A percentile compares a stretch with the other conserved stretches of the same genome.
phyloP scores from a whole-genome alignment of 305 asterid species.

The Solanum hybrid region DNA sequence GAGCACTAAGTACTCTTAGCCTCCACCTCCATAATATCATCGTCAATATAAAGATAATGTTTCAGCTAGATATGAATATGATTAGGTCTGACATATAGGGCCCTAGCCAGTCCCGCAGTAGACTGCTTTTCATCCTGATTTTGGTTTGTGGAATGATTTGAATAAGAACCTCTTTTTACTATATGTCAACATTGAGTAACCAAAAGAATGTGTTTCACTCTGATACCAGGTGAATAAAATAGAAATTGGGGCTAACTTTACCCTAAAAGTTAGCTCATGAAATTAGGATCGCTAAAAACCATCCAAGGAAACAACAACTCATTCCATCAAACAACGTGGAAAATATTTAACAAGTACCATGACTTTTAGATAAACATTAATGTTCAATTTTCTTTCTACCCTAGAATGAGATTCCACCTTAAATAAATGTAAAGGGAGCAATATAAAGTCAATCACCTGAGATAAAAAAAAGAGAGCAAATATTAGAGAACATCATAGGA shows the following conservation, averaged over 20 bases:
- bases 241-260: background rate
- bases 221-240: background rate
- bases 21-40: background rate
- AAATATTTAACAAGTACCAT: background rate
- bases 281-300: background rate
- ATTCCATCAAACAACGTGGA: background rate
- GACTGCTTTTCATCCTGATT: background rate
- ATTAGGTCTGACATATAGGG: background rate
- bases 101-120: background rate
- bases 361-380: background rate
- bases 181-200: background rate
- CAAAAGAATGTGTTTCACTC: background rate
- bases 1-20: background rate
- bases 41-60: background rate
- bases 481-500: background rate
- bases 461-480: background rate
- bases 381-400: background rate
- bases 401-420: background rate
- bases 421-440: background rate
- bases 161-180: background rate
- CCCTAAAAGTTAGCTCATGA: background rate
- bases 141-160: background rate
- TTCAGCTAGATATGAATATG: background rate
- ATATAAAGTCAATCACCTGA: background rate
- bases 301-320: background rate